A percentile compares a stretch with the other conserved stretches of the same genome.
These are phyloP conservation scores for Macrotyloma uniflorum DNA, from an alignment of 306 rosid genomes.

Conservation along the genomic window DNA sequence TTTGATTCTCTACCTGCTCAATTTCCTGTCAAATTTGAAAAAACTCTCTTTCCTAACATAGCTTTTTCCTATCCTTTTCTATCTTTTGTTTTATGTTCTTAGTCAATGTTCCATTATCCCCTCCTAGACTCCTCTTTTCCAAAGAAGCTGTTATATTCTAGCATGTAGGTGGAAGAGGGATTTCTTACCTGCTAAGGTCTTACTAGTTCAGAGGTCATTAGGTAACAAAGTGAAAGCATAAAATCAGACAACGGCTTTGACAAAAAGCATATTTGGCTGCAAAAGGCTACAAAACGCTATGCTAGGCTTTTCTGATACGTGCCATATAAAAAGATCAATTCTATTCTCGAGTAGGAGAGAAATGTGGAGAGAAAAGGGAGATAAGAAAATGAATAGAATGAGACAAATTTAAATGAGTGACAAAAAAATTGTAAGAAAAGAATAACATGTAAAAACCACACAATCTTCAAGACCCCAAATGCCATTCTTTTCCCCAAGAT, in stretches of 20 bases:
- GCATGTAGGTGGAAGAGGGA: slow-evolving; percentile 2
- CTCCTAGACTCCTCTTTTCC: background rate
- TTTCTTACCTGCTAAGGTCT: slow-evolving; percentile 36
- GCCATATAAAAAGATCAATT: background rate
- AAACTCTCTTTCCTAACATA: background rate
- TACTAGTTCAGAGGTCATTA: slow-evolving; percentile 9
- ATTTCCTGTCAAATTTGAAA: background rate
- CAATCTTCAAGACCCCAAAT: slow-evolving; percentile 15
- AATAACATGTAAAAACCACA: background rate
- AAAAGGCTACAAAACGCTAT: background rate
- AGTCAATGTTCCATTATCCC: background rate
- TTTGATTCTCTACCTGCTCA: background rate
- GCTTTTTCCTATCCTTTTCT: slow-evolving; percentile 9
- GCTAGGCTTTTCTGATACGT: background rate
- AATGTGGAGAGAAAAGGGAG: background rate
- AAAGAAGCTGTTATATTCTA: background rate
- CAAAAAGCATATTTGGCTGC: slow-evolving; percentile 2
- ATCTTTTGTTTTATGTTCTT: background rate
- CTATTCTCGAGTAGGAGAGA: background rate
- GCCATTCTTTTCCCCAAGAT: background rate
- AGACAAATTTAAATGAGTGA: background rate
- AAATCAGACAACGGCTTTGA: slow-evolving; percentile 26
- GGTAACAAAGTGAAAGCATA: slow-evolving; percentile 29
- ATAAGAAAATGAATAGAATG: background rate
- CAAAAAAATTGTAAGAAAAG: background rate